These are phyloP conservation scores for Kokia cookei DNA, from an alignment of 441 rosid genomes.

Conservation along the genomic window DNA sequence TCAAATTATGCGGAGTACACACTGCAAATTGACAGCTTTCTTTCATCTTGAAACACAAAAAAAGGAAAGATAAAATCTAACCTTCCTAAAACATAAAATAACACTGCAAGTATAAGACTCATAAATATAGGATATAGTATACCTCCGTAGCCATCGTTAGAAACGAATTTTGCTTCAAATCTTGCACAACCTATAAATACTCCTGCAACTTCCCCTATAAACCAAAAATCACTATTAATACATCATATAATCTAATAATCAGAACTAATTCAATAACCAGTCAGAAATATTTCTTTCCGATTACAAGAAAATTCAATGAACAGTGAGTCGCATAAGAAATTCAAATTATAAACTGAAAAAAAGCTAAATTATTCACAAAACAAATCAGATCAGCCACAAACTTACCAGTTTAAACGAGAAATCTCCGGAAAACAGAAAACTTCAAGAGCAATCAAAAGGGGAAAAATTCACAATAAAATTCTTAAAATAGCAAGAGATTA, in stretches of 20 bases:
- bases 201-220: not conserved
- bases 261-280: not conserved
- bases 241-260: not conserved
- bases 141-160: slow-evolving; percentile 5
- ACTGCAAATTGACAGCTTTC: not conserved
- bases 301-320: not conserved
- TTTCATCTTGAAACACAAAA: not conserved
- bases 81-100: not conserved
- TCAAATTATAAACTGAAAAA: not conserved
- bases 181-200: not conserved
- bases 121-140: not conserved
- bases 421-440: not conserved
- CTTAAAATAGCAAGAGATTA: no score
- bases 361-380: not conserved
- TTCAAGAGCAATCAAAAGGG: not conserved
- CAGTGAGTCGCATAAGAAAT: not conserved
- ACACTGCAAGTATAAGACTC: not conserved
- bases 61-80: not conserved
- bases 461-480: not conserved
- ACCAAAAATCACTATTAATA: not conserved
- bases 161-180: not conserved
- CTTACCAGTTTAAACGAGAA: not conserved
- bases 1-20: not conserved
- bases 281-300: not conserved
- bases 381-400: not conserved